phyloP scores from a whole-genome alignment of 1,139 yeast genomes.

The Debaryomyces psychrophilus region DNA sequence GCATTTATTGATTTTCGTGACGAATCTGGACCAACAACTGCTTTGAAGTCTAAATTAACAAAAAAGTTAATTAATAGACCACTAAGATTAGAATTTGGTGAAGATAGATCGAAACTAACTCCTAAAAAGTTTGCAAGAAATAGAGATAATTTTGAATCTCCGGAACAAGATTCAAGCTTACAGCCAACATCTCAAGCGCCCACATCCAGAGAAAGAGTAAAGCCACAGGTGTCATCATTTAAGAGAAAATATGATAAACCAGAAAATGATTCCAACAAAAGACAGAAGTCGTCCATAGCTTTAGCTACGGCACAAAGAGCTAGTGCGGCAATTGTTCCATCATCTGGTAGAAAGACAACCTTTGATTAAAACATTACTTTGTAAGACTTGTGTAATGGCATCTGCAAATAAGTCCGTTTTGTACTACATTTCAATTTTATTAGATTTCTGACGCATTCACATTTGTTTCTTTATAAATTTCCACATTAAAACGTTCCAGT shows the following conservation, averaged over 20 bases:
- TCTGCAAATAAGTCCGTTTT: not conserved
- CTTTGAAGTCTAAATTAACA: constrained; percentile 73
- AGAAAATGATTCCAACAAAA: constrained; percentile 29
- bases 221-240: constrained; percentile 8
- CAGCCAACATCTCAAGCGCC: not conserved
- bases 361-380: constrained; percentile 43
- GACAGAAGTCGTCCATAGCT: constrained; percentile 83
- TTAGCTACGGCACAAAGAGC: constrained; percentile 89
- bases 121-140: constrained; percentile 43
- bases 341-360: constrained; percentile 85
- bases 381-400: not conserved
- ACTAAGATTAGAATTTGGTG: constrained; percentile 89
- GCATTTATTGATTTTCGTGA: constrained; percentile 87
- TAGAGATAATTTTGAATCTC: constrained; percentile 15
- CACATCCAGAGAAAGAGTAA: constrained; percentile 18
- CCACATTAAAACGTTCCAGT: not conserved
- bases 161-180: constrained; percentile 1
- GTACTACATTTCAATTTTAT: constrained; percentile 1
- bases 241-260: constrained; percentile 25
- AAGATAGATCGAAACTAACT: constrained; percentile 84
- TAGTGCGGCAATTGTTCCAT: constrained; percentile 84
- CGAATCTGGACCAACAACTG: constrained; percentile 79
- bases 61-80: constrained; percentile 72
- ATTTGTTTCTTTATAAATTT: not conserved
- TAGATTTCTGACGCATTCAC: too few species aligned